phyloP scores from a whole-genome alignment of 179 eudicot species.

The Vitellaria paradoxa region DNA sequence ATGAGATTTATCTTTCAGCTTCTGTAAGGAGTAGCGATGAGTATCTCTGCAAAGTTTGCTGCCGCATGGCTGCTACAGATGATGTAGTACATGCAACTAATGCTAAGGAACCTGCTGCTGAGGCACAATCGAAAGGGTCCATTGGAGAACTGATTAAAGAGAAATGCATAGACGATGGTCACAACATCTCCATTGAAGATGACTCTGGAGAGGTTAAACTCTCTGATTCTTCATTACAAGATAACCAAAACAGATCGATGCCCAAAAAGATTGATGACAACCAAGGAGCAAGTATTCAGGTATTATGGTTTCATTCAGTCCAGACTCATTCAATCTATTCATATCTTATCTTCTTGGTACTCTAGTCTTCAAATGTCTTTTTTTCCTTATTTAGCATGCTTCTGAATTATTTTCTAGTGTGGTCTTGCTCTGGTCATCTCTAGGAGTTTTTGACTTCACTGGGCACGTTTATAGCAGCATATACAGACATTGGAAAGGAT shows the following conservation, averaged over 20 bases:
- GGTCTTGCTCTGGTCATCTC: not conserved
- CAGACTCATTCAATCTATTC: not conserved
- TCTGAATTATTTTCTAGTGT: not conserved
- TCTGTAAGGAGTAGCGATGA: constrained; percentile 40
- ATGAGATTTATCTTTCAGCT: constrained; percentile 69
- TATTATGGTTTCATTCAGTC: constrained; percentile 11
- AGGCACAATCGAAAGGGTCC: constrained; percentile 23
- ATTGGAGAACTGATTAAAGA: constrained; percentile 29
- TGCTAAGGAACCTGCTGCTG: constrained; percentile 30
- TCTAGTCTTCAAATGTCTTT: not conserved
- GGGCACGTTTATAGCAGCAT: no score
- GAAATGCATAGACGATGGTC: constrained; percentile 30
- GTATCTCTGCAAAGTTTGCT: constrained; percentile 87
- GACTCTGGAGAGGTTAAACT: constrained; percentile 83
- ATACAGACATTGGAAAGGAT: no score
- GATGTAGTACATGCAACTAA: constrained; percentile 36
- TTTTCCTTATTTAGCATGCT: not conserved
- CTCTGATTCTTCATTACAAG: constrained; percentile 31
- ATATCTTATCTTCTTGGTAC: not conserved
- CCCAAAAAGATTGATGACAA: constrained; percentile 24
- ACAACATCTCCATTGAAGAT: constrained; percentile 45
- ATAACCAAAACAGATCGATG: constrained; percentile 22
- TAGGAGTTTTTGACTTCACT: no score
- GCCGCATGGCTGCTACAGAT: constrained; percentile 56
- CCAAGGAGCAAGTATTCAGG: constrained; percentile 38